Base-by-base conservation (phyloP, 179 eudicot species). In the Drosera spatulata region DNA sequence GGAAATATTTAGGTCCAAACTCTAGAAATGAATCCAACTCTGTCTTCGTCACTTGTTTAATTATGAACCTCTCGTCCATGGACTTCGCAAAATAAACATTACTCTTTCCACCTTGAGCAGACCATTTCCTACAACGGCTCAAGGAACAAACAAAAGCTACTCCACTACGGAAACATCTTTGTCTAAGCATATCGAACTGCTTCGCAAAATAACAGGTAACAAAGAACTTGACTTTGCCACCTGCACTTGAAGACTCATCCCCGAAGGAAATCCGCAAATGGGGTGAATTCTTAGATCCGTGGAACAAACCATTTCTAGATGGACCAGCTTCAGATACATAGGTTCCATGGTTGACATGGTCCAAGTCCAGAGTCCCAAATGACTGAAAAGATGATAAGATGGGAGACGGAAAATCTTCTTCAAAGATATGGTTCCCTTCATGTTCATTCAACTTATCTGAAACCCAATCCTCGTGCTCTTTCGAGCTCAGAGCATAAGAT, bases 101-200 rank as follows among this genome's bases (percentile, higher is more conserved):
- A 73, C 96, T 90, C 77, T 94, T 94, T 56, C 99, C 99, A 33
- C 99, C 99, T 74, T 94, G 97, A 6, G 97, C 97, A 68, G 84
- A 79, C 99, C 99, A 91, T 79, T 79, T 79, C 79, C 66, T 91
- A 74, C 99, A 87, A 12, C 99, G 91, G 76, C 99, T 85, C 66
- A 94, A 82, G 42, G 97, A 91, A 58, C 87, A 77, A 6, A 94
- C 65, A 65, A 87, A 83, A 74, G 91, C 96, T 63, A 82, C 77
- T 74, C 82, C 75, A 46, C 66, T 76, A 2, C 89, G 91, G 66
- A 91, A 85, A 52, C 97, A 94, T 73, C 76, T 83, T 75, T 75
- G 76, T 52, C 91, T 78, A 59, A 94, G 95, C 68, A 78, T 79
- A 70, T 90, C 82, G 72, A 94, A 94, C 70, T 85, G 81, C 78